These are phyloP conservation scores for Chernovozyma aurita DNA, from an alignment of 1,139 yeast species.

Conservation along the genomic window DNA sequence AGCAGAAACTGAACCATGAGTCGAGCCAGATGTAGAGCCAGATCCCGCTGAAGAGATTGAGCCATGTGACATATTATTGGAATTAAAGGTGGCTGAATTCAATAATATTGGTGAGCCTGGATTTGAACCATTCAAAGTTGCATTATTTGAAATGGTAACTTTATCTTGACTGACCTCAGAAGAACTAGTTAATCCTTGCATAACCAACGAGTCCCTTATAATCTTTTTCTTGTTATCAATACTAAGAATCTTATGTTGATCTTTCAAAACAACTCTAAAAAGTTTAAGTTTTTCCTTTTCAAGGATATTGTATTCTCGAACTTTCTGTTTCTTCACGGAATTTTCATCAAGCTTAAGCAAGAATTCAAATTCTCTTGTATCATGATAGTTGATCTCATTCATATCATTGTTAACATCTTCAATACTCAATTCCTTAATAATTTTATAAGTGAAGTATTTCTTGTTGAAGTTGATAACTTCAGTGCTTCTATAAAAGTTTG, in stretches of 20 bases:
- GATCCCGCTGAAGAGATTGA: neutral
- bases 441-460: constrained; percentile 38
- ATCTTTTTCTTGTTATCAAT: constrained; percentile 33
- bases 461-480: constrained; percentile 35
- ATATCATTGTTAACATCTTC: constrained; percentile 22
- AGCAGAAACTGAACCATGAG: too few relatives aligned
- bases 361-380: constrained; percentile 43
- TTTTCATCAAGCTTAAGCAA: constrained; percentile 40
- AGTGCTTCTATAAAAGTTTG: constrained; percentile 24
- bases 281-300: constrained; percentile 27
- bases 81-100: neutral
- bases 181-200: neutral
- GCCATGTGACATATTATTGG: neutral
- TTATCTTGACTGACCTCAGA: neutral
- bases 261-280: constrained; percentile 29
- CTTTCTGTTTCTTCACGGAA: constrained; percentile 22
- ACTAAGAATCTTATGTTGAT: constrained; percentile 32
- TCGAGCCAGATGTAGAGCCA: neutral
- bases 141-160: neutral
- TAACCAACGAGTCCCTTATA: constrained; percentile 1
- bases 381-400: constrained; percentile 26
- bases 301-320: constrained; percentile 23
- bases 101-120: neutral
- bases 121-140: neutral
- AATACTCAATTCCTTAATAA: constrained; percentile 38